phyloP scores from a whole-genome alignment of 176 grass and related monocot genomes.

The Leersia perrieri region DNA sequence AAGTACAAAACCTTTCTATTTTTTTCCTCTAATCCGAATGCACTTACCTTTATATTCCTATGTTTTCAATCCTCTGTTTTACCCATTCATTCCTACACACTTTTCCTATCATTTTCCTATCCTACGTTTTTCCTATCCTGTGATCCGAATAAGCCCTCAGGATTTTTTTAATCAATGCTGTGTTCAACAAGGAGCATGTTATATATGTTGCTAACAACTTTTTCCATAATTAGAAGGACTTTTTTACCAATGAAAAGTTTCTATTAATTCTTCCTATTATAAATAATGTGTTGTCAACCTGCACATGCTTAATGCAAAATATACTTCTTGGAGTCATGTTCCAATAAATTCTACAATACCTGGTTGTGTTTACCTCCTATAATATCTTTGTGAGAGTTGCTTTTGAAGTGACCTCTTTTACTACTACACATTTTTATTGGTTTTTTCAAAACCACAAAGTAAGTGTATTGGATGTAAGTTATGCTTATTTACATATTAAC shows the following conservation, averaged over 20 bases:
- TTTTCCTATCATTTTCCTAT: no score
- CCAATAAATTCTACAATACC: background rate
- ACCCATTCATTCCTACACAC: no score
- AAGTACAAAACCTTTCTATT: no score
- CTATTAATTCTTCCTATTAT: background rate
- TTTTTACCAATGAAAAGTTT: background rate
- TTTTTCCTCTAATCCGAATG: no score
- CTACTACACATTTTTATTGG: background rate
- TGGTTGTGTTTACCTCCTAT: background rate
- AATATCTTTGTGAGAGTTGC: background rate
- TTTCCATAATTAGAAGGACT: background rate
- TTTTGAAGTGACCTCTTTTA: background rate
- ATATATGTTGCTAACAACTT: no score
- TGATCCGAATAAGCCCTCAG: no score
- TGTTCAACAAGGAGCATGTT: background rate
- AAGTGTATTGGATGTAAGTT: no score
- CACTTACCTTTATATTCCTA: no score
- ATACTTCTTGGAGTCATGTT: background rate
- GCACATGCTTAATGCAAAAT: background rate
- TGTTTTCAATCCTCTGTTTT: no score
- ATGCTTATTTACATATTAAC: no score
- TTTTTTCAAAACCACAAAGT: no score
- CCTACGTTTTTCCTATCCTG: no score
- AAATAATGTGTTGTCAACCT: background rate
- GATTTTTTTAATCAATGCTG: background rate